Base-by-base conservation (phyloP, 23 red algal species). In the Gracilariopsis chorda region DNA sequence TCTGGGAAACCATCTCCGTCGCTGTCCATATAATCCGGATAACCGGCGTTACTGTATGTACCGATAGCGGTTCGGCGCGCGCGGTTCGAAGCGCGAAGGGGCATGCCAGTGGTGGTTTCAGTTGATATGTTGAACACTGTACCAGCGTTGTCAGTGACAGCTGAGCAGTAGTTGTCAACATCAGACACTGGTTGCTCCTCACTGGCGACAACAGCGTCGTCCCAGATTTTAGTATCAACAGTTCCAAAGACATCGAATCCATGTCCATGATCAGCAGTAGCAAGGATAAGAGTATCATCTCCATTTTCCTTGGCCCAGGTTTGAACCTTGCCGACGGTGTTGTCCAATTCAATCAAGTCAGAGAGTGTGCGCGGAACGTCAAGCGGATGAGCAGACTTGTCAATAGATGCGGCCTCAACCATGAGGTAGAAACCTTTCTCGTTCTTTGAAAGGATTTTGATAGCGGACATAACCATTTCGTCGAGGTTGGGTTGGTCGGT, bases 1-100 rank as follows among this genome's bases (percentile, higher is more conserved):
- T 90, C 86, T 32, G 86, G 86, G 72, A 90, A 90, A 35, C 86
- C 86, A 44, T 90, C 86, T 17, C 86, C 86, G 72, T 90, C 86
- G 32, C 45, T 41, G 45, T 90, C 86, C 11, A 20, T 43, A 29
- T 90, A 90, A 35, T 90, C 86, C 1, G 86, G 86, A 57, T 90
- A 90, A 25, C 86, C 86, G 14, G 86, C 86, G 17, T 60, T 32
- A 2, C 40, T 27, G 40, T 90, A 90, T 9, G 48, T 90, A 58
- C 86, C 86, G 41, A 90, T 67, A 20, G 86, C 62, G n/a, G 39
- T 36, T 35, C 86, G 70, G 6, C 86, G 70, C 20, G 86, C 70
- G 25, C 53, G 51, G 47, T 77, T 80, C 19, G 52, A 24, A n/a
- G 36, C 84, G 21, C 84, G 84, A 34, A 69, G 40, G 34, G 56